These are phyloP conservation scores for Russula lepida DNA, from an alignment of 768 basidiomycete genomes.

Conservation along the genomic window DNA sequence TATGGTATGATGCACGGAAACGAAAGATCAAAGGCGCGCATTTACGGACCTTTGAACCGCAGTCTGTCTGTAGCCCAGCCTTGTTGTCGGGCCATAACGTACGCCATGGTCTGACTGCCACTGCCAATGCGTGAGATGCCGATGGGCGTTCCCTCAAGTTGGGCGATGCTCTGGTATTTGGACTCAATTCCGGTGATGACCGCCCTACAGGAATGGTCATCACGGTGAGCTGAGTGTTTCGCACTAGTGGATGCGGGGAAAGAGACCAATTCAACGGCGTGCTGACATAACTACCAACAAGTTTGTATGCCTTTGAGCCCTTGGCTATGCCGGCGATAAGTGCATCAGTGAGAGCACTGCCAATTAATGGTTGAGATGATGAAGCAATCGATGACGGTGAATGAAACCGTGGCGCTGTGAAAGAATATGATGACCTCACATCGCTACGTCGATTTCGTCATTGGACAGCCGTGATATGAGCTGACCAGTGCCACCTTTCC, in stretches of 20 bases:
- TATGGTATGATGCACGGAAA: no score
- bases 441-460: constrained; percentile 74
- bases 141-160: constrained; percentile 72
- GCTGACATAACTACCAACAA: constrained; percentile 86
- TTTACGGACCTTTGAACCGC: constrained; percentile 57
- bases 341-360: constrained; percentile 81
- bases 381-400: no score
- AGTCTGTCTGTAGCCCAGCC: constrained; percentile 62
- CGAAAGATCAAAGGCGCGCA: not conserved
- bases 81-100: constrained; percentile 85
- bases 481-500: constrained; percentile 75
- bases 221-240: not conserved
- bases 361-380: not conserved
- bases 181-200: constrained; percentile 82
- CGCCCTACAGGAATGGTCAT: constrained; percentile 47
- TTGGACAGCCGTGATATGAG: constrained; percentile 66
- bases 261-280: constrained; percentile 78
- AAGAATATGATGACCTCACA: constrained; percentile 39
- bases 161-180: constrained; percentile 56
- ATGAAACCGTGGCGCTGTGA: not conserved
- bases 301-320: constrained; percentile 78
- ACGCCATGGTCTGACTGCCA: constrained; percentile 92
- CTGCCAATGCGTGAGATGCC: constrained; percentile 89
- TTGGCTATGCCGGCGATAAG: constrained; percentile 90
- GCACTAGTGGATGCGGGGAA: constrained; percentile 13